A percentile compares a stretch with the other conserved stretches of the same genome.
Conservation (phyloP, 2,329 filamentous ascomycete species). For the Pestalotiopsis sp. region DNA sequence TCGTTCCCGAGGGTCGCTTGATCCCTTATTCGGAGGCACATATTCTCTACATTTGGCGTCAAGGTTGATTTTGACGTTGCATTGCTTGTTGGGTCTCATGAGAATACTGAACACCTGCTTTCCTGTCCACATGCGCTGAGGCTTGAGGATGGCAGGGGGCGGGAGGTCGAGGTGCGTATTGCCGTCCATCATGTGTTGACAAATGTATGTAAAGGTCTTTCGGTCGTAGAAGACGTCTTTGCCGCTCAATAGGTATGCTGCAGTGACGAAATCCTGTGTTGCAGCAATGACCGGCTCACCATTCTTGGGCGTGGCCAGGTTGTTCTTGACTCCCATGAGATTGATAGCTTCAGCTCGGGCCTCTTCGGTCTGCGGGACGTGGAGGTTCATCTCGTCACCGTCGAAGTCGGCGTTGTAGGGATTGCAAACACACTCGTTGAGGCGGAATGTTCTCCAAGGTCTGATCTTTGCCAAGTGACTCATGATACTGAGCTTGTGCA, state of each 20-base stretch:
- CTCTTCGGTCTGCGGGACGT: conserved; percentile 97
- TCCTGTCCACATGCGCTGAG: conserved; percentile 87
- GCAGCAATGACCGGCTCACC: conserved; percentile 97
- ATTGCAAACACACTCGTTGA: conserved; percentile 97
- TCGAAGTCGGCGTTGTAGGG: conserved; percentile 99
- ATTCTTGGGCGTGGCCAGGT: conserved; percentile 93
- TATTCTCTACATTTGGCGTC: conserved; percentile 91
- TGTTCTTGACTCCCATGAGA: conserved; percentile 97
- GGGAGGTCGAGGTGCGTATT: conserved; percentile 79
- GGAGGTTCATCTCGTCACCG: conserved; percentile 98
- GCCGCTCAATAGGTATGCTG: conserved; percentile 84
- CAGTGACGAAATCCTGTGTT: conserved; percentile 99
- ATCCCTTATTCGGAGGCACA: conserved; percentile 44
- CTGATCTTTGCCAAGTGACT: conserved; percentile 91
- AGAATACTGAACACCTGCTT: conserved; percentile 95
- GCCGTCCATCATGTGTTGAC: conserved; percentile 89
- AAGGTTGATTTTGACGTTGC: conserved; percentile 81
- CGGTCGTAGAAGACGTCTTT: conserved; percentile 94
- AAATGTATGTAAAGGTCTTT: conserved; percentile 84
- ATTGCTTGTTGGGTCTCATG: conserved; percentile 84
- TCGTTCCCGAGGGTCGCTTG: conserved; percentile 47
- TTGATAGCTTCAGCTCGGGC: conserved; percentile 92
- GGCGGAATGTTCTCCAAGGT: conserved; percentile 91
- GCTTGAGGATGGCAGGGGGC: conserved; percentile 82
- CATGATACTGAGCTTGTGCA: conserved; percentile 98